Evolutionary conservation across 257 asterid species (phyloP).

Genomic region (Ilex asprella): DNA sequence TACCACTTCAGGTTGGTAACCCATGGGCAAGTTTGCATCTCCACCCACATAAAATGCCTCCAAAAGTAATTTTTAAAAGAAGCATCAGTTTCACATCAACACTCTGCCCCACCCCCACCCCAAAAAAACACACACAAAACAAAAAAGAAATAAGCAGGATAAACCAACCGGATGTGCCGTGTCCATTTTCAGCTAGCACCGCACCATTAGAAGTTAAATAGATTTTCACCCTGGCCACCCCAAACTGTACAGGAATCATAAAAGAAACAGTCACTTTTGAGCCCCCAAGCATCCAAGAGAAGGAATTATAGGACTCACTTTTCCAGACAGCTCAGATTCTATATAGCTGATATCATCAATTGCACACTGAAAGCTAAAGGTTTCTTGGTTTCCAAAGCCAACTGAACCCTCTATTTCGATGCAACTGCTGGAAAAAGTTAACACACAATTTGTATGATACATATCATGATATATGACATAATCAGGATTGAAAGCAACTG

Average conservation of each 20-base stretch:
- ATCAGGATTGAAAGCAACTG: slow-evolving; percentile 44
- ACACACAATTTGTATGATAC: slow-evolving; percentile 35
- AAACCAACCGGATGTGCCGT: slow-evolving; percentile 40
- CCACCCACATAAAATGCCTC: not conserved
- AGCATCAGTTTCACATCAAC: not conserved
- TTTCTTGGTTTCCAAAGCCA: slow-evolving; percentile 22
- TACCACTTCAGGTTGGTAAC: not conserved
- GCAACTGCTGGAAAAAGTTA: slow-evolving; percentile 47
- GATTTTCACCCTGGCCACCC: slow-evolving; percentile 37
- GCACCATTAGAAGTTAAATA: slow-evolving; percentile 33
- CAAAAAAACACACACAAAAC: not conserved
- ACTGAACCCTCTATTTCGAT: slow-evolving; percentile 47
- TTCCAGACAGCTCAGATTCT: slow-evolving; percentile 61
- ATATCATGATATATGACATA: slow-evolving; percentile 34
- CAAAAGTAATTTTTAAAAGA: no score
- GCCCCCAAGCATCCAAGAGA: slow-evolving; percentile 8
- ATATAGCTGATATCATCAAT: slow-evolving; percentile 55
- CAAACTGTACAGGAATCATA: slow-evolving; percentile 34
- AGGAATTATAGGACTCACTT: slow-evolving; percentile 33
- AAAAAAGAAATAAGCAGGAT: slow-evolving; percentile 1
- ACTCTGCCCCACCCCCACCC: not conserved
- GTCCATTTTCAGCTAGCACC: slow-evolving; percentile 18
- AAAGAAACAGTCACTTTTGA: slow-evolving; percentile 17
- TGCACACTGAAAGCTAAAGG: slow-evolving; percentile 39
- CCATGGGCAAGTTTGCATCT: not conserved